Conservation (phyloP, 352 stramenopile species). For the Pythium periplocum region DNA sequence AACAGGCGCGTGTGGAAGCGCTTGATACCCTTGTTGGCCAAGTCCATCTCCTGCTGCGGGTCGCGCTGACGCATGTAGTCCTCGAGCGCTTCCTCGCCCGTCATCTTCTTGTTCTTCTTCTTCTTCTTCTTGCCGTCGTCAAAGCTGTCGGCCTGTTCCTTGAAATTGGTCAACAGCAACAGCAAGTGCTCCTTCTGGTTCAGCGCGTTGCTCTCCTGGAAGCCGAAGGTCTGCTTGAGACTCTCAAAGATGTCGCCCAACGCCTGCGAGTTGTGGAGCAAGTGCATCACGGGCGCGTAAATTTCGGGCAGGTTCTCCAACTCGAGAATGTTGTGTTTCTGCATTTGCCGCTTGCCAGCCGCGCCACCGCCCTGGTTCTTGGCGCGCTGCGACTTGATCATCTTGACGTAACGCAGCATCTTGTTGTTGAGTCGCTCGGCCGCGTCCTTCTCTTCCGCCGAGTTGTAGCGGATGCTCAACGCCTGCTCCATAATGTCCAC, state of each 20-base stretch:
- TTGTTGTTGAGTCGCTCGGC: constrained; percentile 74
- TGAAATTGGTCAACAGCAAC: constrained; percentile 79
- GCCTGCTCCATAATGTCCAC: constrained; percentile 75
- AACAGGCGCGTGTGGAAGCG: constrained; percentile 76
- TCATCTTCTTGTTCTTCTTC: constrained; percentile 32
- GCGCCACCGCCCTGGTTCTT: constrained; percentile 20
- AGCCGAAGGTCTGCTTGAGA: constrained; percentile 93
- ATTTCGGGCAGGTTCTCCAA: constrained; percentile 56
- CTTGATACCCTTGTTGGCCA: constrained; percentile 71
- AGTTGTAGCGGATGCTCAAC: constrained; percentile 69
- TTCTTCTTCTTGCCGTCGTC: constrained; percentile 31
- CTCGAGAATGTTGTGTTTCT: constrained; percentile 73
- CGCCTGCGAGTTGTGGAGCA: constrained; percentile 52
- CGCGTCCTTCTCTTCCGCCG: constrained; percentile 62
- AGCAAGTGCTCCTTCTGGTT: constrained; percentile 80
- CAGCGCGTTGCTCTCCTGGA: constrained; percentile 87
- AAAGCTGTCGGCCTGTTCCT: constrained; percentile 37
- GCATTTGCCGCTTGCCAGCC: constrained; percentile 13
- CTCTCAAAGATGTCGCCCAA: constrained; percentile 87
- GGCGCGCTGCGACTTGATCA: constrained; percentile 77
- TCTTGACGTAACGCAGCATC: constrained; percentile 85
- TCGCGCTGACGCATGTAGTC: constrained; percentile 39
- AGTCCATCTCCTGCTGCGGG: constrained; percentile 60
- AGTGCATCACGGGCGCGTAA: constrained; percentile 54
- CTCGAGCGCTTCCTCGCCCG: constrained; percentile 21